phyloP scores from a whole-genome alignment of 148 eudicot genomes.

The Rhododendron griersonianum region DNA sequence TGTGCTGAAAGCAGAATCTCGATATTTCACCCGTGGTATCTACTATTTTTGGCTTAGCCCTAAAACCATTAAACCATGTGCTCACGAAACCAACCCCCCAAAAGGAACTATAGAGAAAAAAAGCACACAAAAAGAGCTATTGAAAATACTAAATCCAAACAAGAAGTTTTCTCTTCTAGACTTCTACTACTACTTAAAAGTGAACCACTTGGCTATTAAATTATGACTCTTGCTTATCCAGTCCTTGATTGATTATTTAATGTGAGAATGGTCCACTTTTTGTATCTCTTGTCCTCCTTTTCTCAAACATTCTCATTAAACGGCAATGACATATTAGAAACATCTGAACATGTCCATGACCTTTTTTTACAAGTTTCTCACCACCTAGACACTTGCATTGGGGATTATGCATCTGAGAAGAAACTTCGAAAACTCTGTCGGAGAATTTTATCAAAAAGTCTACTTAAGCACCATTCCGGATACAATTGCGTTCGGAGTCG shows the following conservation, averaged over 20 bases:
- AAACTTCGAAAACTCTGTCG: background rate
- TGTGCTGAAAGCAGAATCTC: background rate
- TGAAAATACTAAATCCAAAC: background rate
- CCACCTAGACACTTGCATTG: conserved; percentile 1
- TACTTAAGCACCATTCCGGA: background rate
- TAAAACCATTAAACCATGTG: background rate
- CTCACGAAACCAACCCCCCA: no score
- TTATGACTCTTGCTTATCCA: background rate
- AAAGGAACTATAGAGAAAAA: background rate
- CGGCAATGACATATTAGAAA: background rate
- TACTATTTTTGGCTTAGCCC: background rate
- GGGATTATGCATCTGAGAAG: background rate
- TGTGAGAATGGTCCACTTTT: conserved; percentile 6
- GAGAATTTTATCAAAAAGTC: background rate
- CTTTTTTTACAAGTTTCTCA: background rate
- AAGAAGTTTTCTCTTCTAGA: background rate
- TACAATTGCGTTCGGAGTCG: background rate
- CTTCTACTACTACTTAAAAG: background rate
- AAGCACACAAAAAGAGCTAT: background rate
- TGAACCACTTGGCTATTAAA: background rate
- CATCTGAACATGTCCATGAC: conserved; percentile 8
- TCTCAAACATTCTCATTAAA: conserved; percentile 8
- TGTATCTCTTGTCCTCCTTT: conserved; percentile 19
- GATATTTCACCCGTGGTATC: background rate
- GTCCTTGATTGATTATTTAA: background rate